Percentiles rank a stretch among this genome's conserved stretches.
phyloP scores from a whole-genome alignment of 805 yeast species.

The Wickerhamomyces strasburgensis region DNA sequence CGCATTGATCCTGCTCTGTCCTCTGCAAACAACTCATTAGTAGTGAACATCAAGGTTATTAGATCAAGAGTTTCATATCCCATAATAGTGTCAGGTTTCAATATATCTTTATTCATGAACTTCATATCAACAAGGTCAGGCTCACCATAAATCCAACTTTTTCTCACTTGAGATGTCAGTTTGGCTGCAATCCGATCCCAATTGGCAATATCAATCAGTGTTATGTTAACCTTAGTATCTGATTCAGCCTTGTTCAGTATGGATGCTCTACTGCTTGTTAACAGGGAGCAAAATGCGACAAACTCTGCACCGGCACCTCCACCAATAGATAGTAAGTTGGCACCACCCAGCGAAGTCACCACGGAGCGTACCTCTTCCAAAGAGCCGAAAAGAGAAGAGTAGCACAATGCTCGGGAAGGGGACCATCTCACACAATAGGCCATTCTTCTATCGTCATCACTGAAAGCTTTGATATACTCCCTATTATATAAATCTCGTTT shows the following conservation, averaged over 20 bases:
- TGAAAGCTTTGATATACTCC: slow-evolving; percentile 68
- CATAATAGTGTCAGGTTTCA: slow-evolving; percentile 24
- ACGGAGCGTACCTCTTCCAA: slow-evolving; percentile 38
- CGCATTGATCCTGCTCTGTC: slow-evolving; percentile 56
- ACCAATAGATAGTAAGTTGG: slow-evolving; percentile 60
- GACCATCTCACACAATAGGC: slow-evolving; percentile 87
- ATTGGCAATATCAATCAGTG: slow-evolving; percentile 72
- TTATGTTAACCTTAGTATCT: slow-evolving; percentile 36
- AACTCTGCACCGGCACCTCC: slow-evolving; percentile 91
- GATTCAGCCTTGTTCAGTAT: slow-evolving; percentile 16
- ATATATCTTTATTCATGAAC: slow-evolving; percentile 33
- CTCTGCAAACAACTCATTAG: slow-evolving; percentile 78
- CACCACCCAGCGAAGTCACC: slow-evolving; percentile 26
- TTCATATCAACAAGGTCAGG: slow-evolving; percentile 28
- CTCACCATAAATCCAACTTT: slow-evolving; percentile 49
- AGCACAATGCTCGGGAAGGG: slow-evolving; percentile 74
- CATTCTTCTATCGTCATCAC: slow-evolving; percentile 52
- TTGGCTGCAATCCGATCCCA: slow-evolving; percentile 56
- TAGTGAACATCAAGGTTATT: slow-evolving; percentile 75
- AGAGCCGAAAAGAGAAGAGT: slow-evolving; percentile 58
- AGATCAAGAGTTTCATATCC: slow-evolving; percentile 35
- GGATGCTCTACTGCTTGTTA: slow-evolving; percentile 30
- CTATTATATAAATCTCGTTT: slow-evolving; percentile 67
- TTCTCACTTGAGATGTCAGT: slow-evolving; percentile 38
- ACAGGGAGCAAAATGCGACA: slow-evolving; percentile 55